phyloP scores from a whole-genome alignment of 2,329 filamentous ascomycete species.

The Dendrostoma leiphaemia region DNA sequence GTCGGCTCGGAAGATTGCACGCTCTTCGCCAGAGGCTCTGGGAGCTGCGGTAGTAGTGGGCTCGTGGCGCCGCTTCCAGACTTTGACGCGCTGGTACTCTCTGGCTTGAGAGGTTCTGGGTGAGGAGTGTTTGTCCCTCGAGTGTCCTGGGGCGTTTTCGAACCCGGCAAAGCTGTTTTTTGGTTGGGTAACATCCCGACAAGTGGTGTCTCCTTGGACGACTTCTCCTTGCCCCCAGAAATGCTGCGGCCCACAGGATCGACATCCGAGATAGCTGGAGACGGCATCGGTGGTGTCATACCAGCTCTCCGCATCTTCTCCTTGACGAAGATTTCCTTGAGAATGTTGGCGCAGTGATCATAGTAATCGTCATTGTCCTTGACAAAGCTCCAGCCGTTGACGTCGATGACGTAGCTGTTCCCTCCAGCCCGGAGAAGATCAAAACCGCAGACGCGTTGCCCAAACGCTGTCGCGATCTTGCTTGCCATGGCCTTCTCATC shows the following conservation, averaged over 20 bases:
- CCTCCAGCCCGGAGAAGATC: slow-evolving; percentile 85
- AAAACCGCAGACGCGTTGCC: slow-evolving; percentile 93
- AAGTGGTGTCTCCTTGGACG: slow-evolving; percentile 23
- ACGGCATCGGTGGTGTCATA: slow-evolving; percentile 55
- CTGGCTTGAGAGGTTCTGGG: slow-evolving; percentile 26
- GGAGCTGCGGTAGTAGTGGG: slow-evolving; percentile 23
- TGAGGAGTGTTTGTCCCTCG: neutral
- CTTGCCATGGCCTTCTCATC: slow-evolving; percentile 84
- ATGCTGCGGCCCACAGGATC: slow-evolving; percentile 34
- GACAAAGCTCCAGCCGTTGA: slow-evolving; percentile 99
- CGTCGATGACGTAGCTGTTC: slow-evolving; percentile 95
- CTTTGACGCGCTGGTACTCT: slow-evolving; percentile 23
- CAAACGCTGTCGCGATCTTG: slow-evolving; percentile 88
- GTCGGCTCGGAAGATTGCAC: slow-evolving; percentile 38
- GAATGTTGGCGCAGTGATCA: slow-evolving; percentile 80
- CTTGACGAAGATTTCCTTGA: slow-evolving; percentile 83
- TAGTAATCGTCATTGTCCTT: slow-evolving; percentile 99
- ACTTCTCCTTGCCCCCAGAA: slow-evolving; percentile 22
- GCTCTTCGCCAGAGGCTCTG: slow-evolving; percentile 24
- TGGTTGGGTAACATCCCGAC: slow-evolving; percentile 19
- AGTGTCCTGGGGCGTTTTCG: slow-evolving; percentile 11
- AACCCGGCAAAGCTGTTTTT: slow-evolving; percentile 9
- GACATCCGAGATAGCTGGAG: slow-evolving; percentile 38
- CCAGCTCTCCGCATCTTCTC: slow-evolving; percentile 68
- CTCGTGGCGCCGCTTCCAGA: slow-evolving; percentile 23